These are phyloP conservation scores for Pleurotus tuber-regium DNA, from an alignment of 768 basidiomycete species.

Conservation along the genomic window DNA sequence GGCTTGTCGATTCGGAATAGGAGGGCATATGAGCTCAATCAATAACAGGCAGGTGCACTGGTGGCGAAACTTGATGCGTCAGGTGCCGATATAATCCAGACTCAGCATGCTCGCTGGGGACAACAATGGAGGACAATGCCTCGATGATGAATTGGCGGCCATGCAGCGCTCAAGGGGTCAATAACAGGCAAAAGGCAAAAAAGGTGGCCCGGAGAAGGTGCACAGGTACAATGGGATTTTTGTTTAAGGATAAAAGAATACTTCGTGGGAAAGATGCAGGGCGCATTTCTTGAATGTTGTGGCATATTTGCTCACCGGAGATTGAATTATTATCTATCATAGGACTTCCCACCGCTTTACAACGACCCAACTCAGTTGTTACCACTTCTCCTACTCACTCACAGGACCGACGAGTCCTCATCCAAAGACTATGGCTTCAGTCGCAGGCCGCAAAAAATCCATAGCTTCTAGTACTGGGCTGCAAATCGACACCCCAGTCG, in stretches of 20 bases:
- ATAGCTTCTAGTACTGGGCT: slow-evolving; percentile 63
- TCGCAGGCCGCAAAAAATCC: slow-evolving; percentile 78
- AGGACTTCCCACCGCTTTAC: slow-evolving; percentile 6
- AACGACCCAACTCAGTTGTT: neutral
- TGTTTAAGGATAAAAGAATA: slow-evolving; percentile 6
- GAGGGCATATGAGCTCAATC: neutral
- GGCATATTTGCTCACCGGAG: slow-evolving; percentile 5
- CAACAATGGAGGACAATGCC: neutral
- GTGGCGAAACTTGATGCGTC: neutral
- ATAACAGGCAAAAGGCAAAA: neutral
- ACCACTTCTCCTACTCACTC: neutral
- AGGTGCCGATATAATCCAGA: neutral
- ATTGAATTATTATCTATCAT: slow-evolving; percentile 11
- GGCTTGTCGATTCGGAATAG: neutral
- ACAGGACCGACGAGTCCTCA: slow-evolving; percentile 1
- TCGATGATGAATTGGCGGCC: neutral
- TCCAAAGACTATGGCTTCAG: slow-evolving; percentile 41
- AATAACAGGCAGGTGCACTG: no score
- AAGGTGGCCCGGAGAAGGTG: neutral
- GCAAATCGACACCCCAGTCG: slow-evolving; percentile 67
- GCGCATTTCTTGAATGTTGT: neutral
- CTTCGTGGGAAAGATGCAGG: slow-evolving; percentile 6
- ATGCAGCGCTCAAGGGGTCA: neutral
- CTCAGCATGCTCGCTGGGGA: neutral
- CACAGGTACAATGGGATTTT: slow-evolving; percentile 4